Evolutionary conservation across 371 early-diverging fungal genomes (phyloP).

Genomic region (Rhizopus arrhizus): DNA sequence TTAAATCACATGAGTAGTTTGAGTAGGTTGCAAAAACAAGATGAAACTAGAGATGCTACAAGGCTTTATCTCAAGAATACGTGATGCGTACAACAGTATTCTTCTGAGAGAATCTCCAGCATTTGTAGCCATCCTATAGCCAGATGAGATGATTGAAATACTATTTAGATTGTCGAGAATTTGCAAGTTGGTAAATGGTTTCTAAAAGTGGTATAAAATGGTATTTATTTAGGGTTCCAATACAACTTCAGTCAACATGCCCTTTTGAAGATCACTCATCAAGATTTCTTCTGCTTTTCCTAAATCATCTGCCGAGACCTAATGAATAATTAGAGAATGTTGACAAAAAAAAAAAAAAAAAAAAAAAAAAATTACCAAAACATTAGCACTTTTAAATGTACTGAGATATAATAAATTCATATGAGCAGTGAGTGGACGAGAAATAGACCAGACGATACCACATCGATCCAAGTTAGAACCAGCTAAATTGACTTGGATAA

Average conservation of each 20-base stretch:
- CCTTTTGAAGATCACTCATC: conserved; percentile 35
- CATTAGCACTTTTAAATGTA: conserved; percentile 73
- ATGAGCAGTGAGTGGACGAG: conserved; percentile 65
- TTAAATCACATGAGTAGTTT: no score
- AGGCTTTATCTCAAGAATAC: no score
- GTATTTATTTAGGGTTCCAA: conserved; percentile 27
- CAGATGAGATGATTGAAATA: no score
- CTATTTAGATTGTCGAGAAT: no score
- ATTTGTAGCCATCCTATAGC: no score
- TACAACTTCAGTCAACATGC: conserved; percentile 37
- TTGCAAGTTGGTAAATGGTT: no score
- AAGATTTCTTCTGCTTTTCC: conserved; percentile 41
- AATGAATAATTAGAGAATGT: conserved; percentile 8
- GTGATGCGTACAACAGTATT: no score
- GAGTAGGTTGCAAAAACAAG: no score
- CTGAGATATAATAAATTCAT: conserved; percentile 74
- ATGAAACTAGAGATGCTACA: no score
- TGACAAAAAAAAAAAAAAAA: conserved; percentile 20
- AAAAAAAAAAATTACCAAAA: conserved; percentile 53
- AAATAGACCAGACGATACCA: conserved; percentile 76
- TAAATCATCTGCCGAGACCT: conserved; percentile 29
- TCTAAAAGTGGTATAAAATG: no score
- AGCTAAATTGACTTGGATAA: conserved; percentile 74
- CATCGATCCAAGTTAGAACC: conserved; percentile 65
- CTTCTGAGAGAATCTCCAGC: no score